These are phyloP conservation scores for Rubia peregrina DNA, from an alignment of 305 asterid genomes.

Conservation along the genomic window DNA sequence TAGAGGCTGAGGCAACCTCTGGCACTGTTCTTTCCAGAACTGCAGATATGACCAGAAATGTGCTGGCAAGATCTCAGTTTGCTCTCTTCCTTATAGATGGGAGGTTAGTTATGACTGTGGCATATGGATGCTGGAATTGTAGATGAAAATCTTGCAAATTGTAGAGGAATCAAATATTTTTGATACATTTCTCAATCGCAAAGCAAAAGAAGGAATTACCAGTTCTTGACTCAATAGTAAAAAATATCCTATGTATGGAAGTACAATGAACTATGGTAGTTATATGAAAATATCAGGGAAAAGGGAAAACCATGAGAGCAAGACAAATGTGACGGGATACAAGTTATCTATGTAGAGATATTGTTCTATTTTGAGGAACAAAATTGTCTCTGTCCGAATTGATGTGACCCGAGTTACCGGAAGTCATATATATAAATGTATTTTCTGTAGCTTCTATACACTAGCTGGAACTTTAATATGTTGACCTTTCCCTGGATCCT, in stretches of 20 bases:
- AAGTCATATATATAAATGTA: not conserved
- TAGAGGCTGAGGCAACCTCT: slow-evolving; percentile 96
- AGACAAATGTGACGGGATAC: not conserved
- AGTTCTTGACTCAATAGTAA: not conserved
- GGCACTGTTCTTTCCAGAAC: slow-evolving; percentile 96
- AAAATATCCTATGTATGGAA: no score
- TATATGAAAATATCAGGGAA: not conserved
- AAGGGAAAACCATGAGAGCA: not conserved
- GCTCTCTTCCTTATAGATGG: slow-evolving; percentile 79
- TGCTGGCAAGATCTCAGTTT: slow-evolving; percentile 55
- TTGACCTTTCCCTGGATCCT: not conserved
- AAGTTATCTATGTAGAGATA: not conserved
- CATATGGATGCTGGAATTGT: not conserved
- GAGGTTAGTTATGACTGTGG: slow-evolving; percentile 37
- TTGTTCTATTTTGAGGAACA: not conserved
- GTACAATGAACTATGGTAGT: not conserved
- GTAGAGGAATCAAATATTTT: not conserved
- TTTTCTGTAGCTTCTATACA: not conserved
- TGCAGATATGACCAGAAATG: slow-evolving; percentile 82
- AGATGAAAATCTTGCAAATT: not conserved
- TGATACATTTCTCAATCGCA: not conserved
- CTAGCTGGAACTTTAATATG: not conserved
- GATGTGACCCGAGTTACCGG: not conserved
- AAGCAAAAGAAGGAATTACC: not conserved
- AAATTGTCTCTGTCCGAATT: not conserved